A percentile compares a stretch with the other conserved stretches of the same genome.
phyloP scores from a whole-genome alignment of 2,329 filamentous ascomycete species.

The Colletotrichum melonis region DNA sequence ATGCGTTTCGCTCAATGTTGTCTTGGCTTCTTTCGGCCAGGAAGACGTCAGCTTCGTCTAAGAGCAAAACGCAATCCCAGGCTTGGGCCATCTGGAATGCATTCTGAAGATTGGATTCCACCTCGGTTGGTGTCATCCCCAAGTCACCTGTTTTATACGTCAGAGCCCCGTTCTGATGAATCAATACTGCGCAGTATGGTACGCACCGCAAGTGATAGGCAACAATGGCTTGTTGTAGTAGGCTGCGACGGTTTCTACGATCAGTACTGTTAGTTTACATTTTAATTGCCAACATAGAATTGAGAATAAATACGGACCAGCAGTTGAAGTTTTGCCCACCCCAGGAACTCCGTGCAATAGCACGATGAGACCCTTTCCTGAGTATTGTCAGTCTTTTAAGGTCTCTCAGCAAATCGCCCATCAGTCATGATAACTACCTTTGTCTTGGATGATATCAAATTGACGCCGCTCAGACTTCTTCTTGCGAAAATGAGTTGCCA shows the following conservation, averaged over 20 bases:
- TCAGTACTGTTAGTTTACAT: not conserved
- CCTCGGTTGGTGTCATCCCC: not conserved
- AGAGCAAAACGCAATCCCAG: conserved; percentile 32
- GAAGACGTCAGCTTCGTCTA: conserved; percentile 26
- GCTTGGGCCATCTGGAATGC: conserved; percentile 10
- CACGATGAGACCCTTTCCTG: conserved; percentile 51
- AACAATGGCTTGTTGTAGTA: conserved; percentile 42
- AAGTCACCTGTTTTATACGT: conserved; percentile 45
- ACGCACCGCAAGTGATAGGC: conserved; percentile 61
- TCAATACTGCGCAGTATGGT: conserved; percentile 49
- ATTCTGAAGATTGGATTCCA: conserved; percentile 6
- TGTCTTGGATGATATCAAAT: conserved; percentile 57
- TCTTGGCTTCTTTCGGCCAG: conserved; percentile 77
- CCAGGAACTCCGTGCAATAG: conserved; percentile 60
- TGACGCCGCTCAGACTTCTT: conserved; percentile 49
- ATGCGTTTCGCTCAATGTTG: conserved; percentile 11
- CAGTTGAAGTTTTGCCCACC: conserved; percentile 61
- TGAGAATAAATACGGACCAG: conserved; percentile 33
- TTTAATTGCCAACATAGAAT: not conserved
- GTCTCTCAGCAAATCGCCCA: accelerated
- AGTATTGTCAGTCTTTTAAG: not conserved
- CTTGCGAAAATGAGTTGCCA: conserved; percentile 50
- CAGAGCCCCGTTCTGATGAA: conserved; percentile 55
- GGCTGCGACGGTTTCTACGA: conserved; percentile 7
- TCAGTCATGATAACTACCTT: conserved; percentile 43